Evolutionary conservation across 176 grass and related monocot genomes (phyloP).

Genomic region (Triticum dicoccoides): DNA sequence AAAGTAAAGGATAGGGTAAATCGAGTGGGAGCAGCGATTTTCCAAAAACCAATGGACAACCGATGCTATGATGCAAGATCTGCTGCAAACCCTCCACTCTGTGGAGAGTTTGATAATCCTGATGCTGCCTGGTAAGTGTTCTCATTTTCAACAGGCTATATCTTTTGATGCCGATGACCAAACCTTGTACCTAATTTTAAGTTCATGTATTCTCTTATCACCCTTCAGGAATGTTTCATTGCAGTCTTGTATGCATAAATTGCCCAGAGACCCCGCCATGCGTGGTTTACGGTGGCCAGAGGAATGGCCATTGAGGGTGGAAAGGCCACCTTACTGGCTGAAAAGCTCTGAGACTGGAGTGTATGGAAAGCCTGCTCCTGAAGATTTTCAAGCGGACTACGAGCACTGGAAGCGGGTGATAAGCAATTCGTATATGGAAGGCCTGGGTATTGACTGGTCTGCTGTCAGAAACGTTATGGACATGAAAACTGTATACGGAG

Average conservation of each 20-base stretch:
- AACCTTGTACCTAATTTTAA: slow-evolving; percentile 24
- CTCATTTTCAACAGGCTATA: slow-evolving; percentile 12
- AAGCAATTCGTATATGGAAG: slow-evolving; percentile 56
- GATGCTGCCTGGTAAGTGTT: slow-evolving; percentile 70
- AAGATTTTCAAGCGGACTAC: slow-evolving; percentile 77
- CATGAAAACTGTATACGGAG: slow-evolving; percentile 86
- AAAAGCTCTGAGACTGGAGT: slow-evolving; percentile 61
- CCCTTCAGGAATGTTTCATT: slow-evolving; percentile 64
- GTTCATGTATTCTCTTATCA: background rate
- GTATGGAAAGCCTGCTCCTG: slow-evolving; percentile 67
- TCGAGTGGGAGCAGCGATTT: slow-evolving; percentile 63
- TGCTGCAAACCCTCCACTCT: slow-evolving; percentile 56
- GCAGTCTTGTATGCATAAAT: slow-evolving; percentile 73
- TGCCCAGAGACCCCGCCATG: slow-evolving; percentile 33
- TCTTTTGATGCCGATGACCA: background rate
- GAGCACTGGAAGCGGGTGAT: slow-evolving; percentile 75
- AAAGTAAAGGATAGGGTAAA: slow-evolving; percentile 74
- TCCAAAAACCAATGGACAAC: slow-evolving; percentile 69
- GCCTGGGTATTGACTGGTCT: slow-evolving; percentile 73
- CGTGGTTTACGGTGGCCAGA: slow-evolving; percentile 74
- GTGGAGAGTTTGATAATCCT: slow-evolving; percentile 62
- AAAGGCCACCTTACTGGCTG: slow-evolving; percentile 74
- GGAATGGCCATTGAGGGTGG: slow-evolving; percentile 68
- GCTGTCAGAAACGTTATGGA: slow-evolving; percentile 87
- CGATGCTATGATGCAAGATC: slow-evolving; percentile 55